phyloP scores from a whole-genome alignment of 139 green algal genomes.

The Chlamydomonas schloesseri region DNA sequence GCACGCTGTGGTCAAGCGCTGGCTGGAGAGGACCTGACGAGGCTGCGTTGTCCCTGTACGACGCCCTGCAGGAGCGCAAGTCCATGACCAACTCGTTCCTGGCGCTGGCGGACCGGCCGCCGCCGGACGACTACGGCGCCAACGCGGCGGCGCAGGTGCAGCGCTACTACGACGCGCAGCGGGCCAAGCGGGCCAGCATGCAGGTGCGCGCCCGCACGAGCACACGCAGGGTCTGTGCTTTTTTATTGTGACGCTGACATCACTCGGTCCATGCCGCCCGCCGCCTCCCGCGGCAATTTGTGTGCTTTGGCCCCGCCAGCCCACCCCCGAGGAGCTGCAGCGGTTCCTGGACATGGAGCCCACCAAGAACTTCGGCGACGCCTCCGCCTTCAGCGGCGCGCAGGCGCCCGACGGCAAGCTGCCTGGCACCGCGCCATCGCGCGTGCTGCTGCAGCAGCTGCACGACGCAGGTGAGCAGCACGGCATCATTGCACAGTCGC shows the following conservation, averaged over 20 bases:
- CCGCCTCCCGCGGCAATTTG: too few relatives aligned
- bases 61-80: conserved; percentile 67
- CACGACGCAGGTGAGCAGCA: conserved; percentile 61
- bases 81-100: conserved; percentile 57
- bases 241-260: too few relatives aligned
- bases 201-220: background rate
- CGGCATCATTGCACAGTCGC: too few relatives aligned
- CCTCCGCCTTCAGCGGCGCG: conserved; percentile 30
- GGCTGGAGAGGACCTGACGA: too few relatives aligned
- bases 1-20: too few relatives aligned
- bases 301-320: background rate
- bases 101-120: conserved; percentile 18
- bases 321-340: conserved; percentile 50
- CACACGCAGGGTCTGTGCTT: too few relatives aligned
- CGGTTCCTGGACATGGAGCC: conserved; percentile 52
- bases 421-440: conserved; percentile 48
- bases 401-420: conserved; percentile 37
- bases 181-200: background rate
- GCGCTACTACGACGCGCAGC: conserved; percentile 41
- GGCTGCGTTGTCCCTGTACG: too few relatives aligned
- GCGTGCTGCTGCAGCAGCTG: conserved; percentile 67
- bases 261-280: background rate
- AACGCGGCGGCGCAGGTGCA: conserved; percentile 18
- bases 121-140: background rate
- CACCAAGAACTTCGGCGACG: conserved; percentile 44